Percentiles rank a stretch among this genome's conserved stretches.
Evolutionary conservation across 2,329 filamentous ascomycete genomes (phyloP).

Genomic region (Penicillium expansum): DNA sequence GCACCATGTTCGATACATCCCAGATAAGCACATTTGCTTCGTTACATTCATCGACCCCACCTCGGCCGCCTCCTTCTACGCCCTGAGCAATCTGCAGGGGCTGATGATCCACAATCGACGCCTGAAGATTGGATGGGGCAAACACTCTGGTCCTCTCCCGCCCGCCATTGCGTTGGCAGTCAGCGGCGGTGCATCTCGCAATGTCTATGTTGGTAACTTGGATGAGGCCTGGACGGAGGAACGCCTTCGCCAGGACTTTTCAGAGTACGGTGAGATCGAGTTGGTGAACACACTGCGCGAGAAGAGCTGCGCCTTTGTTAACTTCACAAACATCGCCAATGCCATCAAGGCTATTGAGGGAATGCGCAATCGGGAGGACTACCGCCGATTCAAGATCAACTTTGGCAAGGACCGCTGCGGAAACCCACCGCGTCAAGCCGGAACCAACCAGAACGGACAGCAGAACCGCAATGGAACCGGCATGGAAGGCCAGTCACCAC

Average conservation of each 20-base stretch:
- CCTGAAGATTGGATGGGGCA: conserved; percentile 98
- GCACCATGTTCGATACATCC: conserved; percentile 98
- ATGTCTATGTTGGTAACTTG: conserved; percentile 96
- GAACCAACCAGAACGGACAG: conserved; percentile 54
- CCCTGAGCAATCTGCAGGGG: conserved; percentile 92
- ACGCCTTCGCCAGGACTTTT: conserved; percentile 90
- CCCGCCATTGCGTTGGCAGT: conserved; percentile 95
- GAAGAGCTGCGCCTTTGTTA: conserved; percentile 99
- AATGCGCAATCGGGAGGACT: conserved; percentile 89
- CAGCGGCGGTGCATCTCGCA: conserved; percentile 93
- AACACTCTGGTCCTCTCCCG: conserved; percentile 94
- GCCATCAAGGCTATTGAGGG: conserved; percentile 99
- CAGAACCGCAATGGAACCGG: conserved; percentile 62
- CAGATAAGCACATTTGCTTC: conserved; percentile 99
- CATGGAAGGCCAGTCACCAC: conserved; percentile 55
- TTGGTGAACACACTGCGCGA: conserved; percentile 93
- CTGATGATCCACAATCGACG: conserved; percentile 99
- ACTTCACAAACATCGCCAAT: conserved; percentile 99
- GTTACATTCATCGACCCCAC: conserved; percentile 99
- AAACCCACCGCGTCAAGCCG: conserved; percentile 87
- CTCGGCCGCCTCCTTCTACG: conserved; percentile 95
- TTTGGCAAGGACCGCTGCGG: conserved; percentile 98
- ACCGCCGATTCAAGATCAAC: conserved; percentile 98
- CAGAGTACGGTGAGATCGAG: conserved; percentile 96
- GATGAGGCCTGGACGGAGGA: conserved; percentile 98